A percentile compares a stretch with the other conserved stretches of the same genome.
phyloP scores from a whole-genome alignment of 1,284 basidiomycete species.

The Ceratobasidium sp. region DNA sequence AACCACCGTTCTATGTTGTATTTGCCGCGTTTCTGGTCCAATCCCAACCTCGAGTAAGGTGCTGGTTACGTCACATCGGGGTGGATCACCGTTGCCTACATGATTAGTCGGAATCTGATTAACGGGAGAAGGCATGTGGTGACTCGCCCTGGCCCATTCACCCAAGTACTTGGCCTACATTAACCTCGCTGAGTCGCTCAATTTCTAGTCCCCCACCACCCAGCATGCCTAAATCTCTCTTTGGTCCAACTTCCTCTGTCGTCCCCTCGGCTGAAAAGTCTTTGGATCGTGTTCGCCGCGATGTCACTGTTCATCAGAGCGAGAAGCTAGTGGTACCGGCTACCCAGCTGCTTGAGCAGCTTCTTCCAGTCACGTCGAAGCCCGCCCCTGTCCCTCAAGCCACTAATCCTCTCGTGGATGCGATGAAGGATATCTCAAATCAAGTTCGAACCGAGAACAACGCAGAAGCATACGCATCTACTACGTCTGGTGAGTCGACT shows the following conservation, averaged over 20 bases:
- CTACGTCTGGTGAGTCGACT: constrained; percentile 10
- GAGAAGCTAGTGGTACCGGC: constrained; percentile 17
- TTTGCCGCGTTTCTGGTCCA: neutral
- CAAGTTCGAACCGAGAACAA: constrained; percentile 31
- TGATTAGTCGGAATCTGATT: constrained; percentile 23
- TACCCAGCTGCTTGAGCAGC: constrained; percentile 34
- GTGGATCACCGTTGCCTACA: constrained; percentile 22
- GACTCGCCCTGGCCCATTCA: constrained; percentile 34
- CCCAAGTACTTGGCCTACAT: constrained; percentile 3
- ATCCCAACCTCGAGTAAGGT: neutral
- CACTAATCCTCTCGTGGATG: constrained; percentile 11
- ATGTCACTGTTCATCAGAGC: constrained; percentile 26
- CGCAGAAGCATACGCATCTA: constrained; percentile 30
- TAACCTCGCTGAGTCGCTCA: neutral
- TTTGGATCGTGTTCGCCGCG: neutral
- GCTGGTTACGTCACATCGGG: constrained; percentile 30
- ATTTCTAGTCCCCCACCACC: neutral
- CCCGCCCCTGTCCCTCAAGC: neutral
- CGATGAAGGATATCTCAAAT: constrained; percentile 29
- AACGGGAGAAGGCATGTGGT: neutral
- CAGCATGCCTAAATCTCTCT: constrained; percentile 29
- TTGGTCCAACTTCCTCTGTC: constrained; percentile 32
- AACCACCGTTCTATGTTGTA: neutral
- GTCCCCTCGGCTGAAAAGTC: constrained; percentile 1
- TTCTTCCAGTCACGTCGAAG: constrained; percentile 16